Evolutionary conservation across 257 asterid species (phyloP), one percentile per base, ranked within the genome.

Genomic region (Solanum medicagineum): DNA sequence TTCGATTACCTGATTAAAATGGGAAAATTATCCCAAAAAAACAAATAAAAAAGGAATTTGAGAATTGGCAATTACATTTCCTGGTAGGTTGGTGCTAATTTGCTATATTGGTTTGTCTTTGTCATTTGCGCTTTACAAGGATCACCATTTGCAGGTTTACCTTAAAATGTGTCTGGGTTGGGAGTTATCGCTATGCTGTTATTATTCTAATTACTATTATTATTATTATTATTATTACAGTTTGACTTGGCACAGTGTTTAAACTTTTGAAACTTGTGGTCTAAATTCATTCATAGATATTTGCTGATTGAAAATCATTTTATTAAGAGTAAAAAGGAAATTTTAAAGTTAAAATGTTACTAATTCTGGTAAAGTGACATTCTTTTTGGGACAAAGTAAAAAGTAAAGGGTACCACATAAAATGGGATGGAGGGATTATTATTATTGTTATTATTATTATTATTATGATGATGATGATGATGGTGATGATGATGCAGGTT

Each of bases 401-500:
- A 36, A 36, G 42, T 4, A 36, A 36, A 36, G 42, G 42, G 42
- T 36, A 7, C 6, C 42, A 36, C 42, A 4, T 36, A 36, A 36
- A 36, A 36, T 36, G 42, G 42, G 6, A 36, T 36, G 42, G 42
- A 36, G 42, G 6, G 42, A 36, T 36, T 55, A 6, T 55, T 24
- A 7, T 63, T 63, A 2, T 14, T 65, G 1, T 20, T 81, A 4
- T 6, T 42, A 6, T 47, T 2, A 32, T 32, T 0, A 32, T 32
- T 0, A 32, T 32, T 3, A 32, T 32, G 36, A 32, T 32, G 36
- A 32, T 36, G 42, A 36, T 36, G 42, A 0, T 36, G 40, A 0
- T 36, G 42, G 6, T 36, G 42, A 36, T 36, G 42, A 36, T 36
- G 57, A 84, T 84, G 75, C 95, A 95, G 98, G 94, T 92, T 51